Evolutionary conservation across 2,329 filamentous ascomycete genomes (phyloP).

Genomic region (Paecilomyces dactylethromorphus): DNA sequence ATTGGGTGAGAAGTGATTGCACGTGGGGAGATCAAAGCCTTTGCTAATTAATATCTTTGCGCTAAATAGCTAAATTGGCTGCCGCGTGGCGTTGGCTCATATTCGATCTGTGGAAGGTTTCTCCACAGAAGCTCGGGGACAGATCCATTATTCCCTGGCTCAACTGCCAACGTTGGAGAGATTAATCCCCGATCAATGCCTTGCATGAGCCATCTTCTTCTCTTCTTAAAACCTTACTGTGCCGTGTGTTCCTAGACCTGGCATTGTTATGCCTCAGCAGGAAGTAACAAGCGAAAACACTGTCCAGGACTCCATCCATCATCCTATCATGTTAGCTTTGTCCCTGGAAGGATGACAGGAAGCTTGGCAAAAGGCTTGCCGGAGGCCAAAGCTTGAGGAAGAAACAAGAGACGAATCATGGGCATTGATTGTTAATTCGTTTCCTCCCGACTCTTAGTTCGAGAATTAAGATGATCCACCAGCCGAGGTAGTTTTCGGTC

Average conservation of each 20-base stretch:
- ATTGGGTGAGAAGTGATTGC: not conserved
- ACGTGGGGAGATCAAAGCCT: not conserved
- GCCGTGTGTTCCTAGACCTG: not conserved
- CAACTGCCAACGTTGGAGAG: too few species aligned
- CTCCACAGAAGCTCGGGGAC: not conserved
- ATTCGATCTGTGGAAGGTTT: not conserved
- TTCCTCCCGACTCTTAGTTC: not conserved
- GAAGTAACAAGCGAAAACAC: not conserved
- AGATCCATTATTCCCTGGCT: not conserved
- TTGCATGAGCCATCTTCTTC: not conserved
- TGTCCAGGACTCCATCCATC: not conserved
- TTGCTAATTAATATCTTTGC: not conserved
- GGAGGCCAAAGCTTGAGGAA: not conserved
- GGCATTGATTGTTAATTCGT: not conserved
- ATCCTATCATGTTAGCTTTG: not conserved
- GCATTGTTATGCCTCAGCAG: not conserved
- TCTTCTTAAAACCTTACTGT: not conserved
- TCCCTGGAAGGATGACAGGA: not conserved
- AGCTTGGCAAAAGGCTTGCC: not conserved
- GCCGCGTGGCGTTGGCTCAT: not conserved
- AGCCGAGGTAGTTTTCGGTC: too few species aligned
- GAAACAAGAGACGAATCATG: not conserved
- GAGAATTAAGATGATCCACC: too few species aligned
- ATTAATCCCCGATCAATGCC: not conserved
- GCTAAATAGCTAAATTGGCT: not conserved